Evolutionary conservation across 768 basidiomycete genomes (phyloP).

Genomic region (Lentinula sp.): DNA sequence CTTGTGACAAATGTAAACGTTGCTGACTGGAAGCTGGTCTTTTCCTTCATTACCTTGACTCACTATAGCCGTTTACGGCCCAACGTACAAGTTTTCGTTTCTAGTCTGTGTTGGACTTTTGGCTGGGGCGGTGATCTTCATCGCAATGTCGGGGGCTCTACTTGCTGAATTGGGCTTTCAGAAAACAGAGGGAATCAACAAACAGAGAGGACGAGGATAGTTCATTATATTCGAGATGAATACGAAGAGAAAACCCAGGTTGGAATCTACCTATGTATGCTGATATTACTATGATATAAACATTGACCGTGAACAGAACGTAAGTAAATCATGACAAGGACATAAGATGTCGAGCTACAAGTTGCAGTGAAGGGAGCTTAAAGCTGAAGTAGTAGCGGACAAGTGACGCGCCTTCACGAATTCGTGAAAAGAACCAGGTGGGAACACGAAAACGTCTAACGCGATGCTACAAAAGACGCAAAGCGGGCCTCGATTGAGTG

Average conservation of each 20-base stretch:
- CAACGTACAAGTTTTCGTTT: constrained; percentile 12
- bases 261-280: too few species aligned
- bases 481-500: too few species aligned
- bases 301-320: neutral
- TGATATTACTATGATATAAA: too few species aligned
- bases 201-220: neutral
- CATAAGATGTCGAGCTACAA: neutral
- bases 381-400: neutral
- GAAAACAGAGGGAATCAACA: neutral
- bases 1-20: too few species aligned
- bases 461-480: too few species aligned
- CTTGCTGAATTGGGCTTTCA: constrained; percentile 5
- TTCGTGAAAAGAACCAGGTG: neutral
- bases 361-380: too few species aligned
- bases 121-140: constrained; percentile 9
- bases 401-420: neutral
- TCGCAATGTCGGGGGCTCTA: neutral
- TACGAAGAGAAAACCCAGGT: neutral
- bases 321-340: neutral
- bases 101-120: constrained; percentile 13
- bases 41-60: neutral
- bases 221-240: neutral
- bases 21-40: too few species aligned
- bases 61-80: neutral
- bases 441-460: neutral